Evolutionary conservation across 805 yeast genomes (phyloP).

Genomic region (Jamesozyma spencerorum): DNA sequence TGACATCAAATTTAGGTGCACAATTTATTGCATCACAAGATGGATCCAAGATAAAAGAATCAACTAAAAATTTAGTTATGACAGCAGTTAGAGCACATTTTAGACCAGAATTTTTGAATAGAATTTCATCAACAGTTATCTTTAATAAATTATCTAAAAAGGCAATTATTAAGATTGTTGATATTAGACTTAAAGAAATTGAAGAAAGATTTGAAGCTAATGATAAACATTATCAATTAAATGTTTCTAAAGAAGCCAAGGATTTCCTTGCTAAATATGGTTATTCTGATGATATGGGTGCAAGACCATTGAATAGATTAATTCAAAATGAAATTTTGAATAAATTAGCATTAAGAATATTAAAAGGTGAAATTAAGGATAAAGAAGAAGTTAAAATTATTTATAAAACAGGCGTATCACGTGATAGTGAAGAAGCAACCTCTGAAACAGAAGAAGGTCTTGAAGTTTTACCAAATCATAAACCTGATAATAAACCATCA

Average conservation of each 20-base stretch:
- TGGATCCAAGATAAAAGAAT: constrained; percentile 52
- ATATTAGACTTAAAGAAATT: constrained; percentile 73
- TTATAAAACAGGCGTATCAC: constrained; percentile 27
- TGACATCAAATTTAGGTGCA: constrained; percentile 97
- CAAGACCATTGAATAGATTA: constrained; percentile 88
- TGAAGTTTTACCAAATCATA: constrained; percentile 81
- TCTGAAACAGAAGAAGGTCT: constrained; percentile 45
- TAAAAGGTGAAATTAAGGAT: constrained; percentile 79
- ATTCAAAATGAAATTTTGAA: constrained; percentile 85
- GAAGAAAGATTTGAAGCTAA: constrained; percentile 76
- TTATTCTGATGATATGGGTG: constrained; percentile 89
- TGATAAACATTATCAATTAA: constrained; percentile 67
- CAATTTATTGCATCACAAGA: constrained; percentile 68
- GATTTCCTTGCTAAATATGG: constrained; percentile 80
- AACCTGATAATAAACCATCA: constrained; percentile 34
- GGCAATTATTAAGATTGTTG: constrained; percentile 87
- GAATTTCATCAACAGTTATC: constrained; percentile 86
- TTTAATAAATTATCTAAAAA: constrained; percentile 87
- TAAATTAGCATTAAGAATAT: constrained; percentile 76
- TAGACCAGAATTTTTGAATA: constrained; percentile 94
- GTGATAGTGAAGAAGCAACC: constrained; percentile 11
- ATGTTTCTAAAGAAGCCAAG: constrained; percentile 66
- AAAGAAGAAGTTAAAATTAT: constrained; percentile 75
- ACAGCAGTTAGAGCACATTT: constrained; percentile 76
- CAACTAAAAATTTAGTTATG: constrained; percentile 74